Base-by-base conservation (phyloP, 2,329 filamentous ascomycete genomes). In the Leptodontidium sp. region DNA sequence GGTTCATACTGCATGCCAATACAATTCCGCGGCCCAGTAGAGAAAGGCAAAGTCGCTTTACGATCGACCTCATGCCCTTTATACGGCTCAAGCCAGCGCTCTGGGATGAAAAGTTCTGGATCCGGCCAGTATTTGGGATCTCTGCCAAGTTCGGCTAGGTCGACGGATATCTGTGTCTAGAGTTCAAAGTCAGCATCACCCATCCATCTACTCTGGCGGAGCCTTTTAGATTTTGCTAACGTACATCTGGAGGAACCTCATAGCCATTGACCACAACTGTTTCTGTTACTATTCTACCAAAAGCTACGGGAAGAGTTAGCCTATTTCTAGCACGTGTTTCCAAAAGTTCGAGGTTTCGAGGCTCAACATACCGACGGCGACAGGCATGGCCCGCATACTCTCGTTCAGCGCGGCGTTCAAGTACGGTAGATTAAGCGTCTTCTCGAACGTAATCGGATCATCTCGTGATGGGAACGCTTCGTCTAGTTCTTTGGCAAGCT, bases 401-500 rank as follows among this genome's bases (percentile, higher is more conserved):
- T 74, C 70, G 52, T 71, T 73, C 12, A 73, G 66, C 2, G 69
- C 70, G 0, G 70, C 69, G 55, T 73, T 71, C 21, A 74, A 29
- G 32, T 73, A 74, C 12, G 72, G 64, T 2, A 74, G 52, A 9
- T 71, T 68, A 29, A 72, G 70, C 2, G 71, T 72, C 15, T 64
- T 67, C 4, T 66, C 67, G 38, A 73, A 71, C 0, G 68, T 69
- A 7, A 73, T 72, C 1, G 43, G 40, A 24, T 71, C 65, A 11
- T 70, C 62, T 29, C 57, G 66, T 1, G 58, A 43, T 17, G 67
- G 68, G 40, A 72, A 70, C 1, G 66, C 50, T 8, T 63, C 73
- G 67, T 85, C 83, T 63, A 87, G 67, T 72, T 86, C 84, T 4
- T 80, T 77, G 2, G 80, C 79, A 1, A 85, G 79, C 35, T 79